Evolutionary conservation across 2,329 filamentous ascomycete species (phyloP).

Genomic region (Rachicladosporium sp.): DNA sequence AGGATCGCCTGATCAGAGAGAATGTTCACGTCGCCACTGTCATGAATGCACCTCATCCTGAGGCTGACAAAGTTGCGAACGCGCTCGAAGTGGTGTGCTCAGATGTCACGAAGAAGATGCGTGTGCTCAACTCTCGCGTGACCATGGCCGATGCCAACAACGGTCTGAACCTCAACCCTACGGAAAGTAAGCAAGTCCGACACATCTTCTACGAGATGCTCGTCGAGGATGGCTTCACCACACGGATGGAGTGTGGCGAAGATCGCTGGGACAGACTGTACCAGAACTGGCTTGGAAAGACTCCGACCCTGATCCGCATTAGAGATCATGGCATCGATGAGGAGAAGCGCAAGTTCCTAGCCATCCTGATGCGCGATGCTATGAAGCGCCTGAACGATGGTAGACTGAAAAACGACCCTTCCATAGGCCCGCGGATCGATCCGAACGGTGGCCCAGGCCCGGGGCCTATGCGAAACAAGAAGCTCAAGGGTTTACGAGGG

Average conservation of each 20-base stretch:
- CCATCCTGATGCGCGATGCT: constrained; percentile 61
- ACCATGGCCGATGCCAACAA: constrained; percentile 65
- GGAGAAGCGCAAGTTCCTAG: constrained; percentile 51
- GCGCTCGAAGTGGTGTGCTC: constrained; percentile 69
- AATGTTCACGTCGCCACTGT: constrained; percentile 50
- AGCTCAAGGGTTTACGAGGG: constrained; percentile 2
- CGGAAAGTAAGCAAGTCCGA: constrained; percentile 54
- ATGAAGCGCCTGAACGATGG: constrained; percentile 66
- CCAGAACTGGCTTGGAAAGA: constrained; percentile 46
- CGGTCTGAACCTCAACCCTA: constrained; percentile 54
- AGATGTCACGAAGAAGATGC: constrained; percentile 70
- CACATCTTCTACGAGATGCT: constrained; percentile 55
- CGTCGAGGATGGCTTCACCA: constrained; percentile 53
- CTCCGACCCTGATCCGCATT: constrained; percentile 4
- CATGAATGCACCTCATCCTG: constrained; percentile 44
- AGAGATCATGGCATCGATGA: constrained; percentile 12
- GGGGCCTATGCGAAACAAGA: constrained; percentile 26
- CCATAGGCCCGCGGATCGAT: constrained; percentile 29
- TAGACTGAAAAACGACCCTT: constrained; percentile 43
- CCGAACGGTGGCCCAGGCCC: constrained; percentile 28
- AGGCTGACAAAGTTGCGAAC: constrained; percentile 50
- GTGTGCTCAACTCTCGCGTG: constrained; percentile 52
- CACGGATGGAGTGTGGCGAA: constrained; percentile 59
- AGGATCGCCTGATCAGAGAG: constrained; percentile 53
- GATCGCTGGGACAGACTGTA: constrained; percentile 62